These are phyloP conservation scores for Oidiodendron maius DNA, from an alignment of 495 filamentous ascomycete genomes.

Conservation along the genomic window DNA sequence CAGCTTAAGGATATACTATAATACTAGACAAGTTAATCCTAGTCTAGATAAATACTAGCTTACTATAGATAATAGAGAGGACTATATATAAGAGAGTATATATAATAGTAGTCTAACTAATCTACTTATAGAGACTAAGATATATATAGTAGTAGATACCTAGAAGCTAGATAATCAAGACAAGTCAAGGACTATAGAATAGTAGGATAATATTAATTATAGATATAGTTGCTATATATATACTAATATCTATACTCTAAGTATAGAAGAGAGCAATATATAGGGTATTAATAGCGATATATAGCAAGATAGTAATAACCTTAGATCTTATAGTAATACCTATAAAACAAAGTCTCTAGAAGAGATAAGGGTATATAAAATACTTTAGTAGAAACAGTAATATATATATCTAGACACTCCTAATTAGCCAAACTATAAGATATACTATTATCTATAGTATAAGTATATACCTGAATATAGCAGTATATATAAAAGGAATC, in stretches of 20 bases:
- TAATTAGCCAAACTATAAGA: slow-evolving; percentile 5
- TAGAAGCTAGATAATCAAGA: slow-evolving; percentile 13
- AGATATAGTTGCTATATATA: slow-evolving; percentile 12
- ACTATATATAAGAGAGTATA: slow-evolving; percentile 19
- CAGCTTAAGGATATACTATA: slow-evolving; percentile 11
- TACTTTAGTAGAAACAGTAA: slow-evolving; percentile 4
- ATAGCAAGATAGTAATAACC: slow-evolving; percentile 10
- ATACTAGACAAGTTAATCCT: slow-evolving; percentile 8
- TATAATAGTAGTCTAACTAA: slow-evolving; percentile 19
- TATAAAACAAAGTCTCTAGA: slow-evolving; percentile 11
- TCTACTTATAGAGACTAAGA: slow-evolving; percentile 19
- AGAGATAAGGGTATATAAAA: slow-evolving; percentile 15
- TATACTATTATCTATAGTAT: slow-evolving; percentile 7
- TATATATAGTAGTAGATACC: slow-evolving; percentile 24
- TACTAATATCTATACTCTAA: slow-evolving; percentile 6
- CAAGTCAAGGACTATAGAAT: slow-evolving; percentile 11
- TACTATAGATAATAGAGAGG: background rate
- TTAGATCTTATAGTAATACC: slow-evolving; percentile 14
- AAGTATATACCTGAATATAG: slow-evolving; percentile 12
- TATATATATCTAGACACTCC: slow-evolving; percentile 2
- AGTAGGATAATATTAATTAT: slow-evolving; percentile 21
- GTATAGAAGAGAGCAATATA: slow-evolving; percentile 11
- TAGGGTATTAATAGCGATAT: slow-evolving; percentile 15
- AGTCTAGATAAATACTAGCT: slow-evolving; percentile 4
- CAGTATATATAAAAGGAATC: slow-evolving; percentile 6